Percentiles rank a stretch among this genome's conserved stretches.
Conservation (phyloP, 2,329 filamentous ascomycete genomes). For the Pestalotiopsis sp. region DNA sequence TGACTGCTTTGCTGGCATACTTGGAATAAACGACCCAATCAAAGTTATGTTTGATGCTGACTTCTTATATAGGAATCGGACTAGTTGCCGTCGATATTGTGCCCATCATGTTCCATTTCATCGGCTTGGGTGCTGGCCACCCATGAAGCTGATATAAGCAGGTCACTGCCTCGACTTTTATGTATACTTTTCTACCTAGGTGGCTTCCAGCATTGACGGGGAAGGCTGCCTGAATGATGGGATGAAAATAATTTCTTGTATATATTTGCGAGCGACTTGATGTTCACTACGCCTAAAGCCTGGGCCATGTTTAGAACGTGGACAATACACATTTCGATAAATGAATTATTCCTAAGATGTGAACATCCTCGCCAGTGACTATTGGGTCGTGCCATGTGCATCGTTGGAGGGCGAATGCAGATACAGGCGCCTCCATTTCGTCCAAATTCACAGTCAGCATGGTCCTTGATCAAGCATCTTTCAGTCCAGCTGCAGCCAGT, state of each 20-base stretch:
- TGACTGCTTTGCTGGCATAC: not conserved
- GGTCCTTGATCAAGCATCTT: too few species aligned
- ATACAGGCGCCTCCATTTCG: too few species aligned
- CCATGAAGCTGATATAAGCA: conserved; percentile 12
- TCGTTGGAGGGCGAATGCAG: too few species aligned
- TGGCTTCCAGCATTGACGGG: not conserved
- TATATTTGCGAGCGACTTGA: not conserved
- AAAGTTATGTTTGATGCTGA: not conserved
- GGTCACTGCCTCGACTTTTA: too few species aligned
- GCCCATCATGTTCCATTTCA: conserved; percentile 43
- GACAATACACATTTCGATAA: not conserved
- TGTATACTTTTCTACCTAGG: not conserved
- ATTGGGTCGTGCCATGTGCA: too few species aligned
- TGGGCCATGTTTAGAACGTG: not conserved
- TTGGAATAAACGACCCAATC: not conserved
- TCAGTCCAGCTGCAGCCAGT: too few species aligned
- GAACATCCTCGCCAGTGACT: too few species aligned
- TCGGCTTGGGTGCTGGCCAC: conserved; percentile 38
- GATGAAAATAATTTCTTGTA: not conserved
- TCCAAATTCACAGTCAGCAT: too few species aligned
- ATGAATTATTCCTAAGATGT: not conserved
- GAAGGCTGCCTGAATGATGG: not conserved
- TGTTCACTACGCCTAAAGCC: not conserved
- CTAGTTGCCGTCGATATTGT: conserved; percentile 43
- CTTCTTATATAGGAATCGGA: conserved; percentile 28